Evolutionary conservation across 1,284 basidiomycete species (phyloP).

Genomic region (Omphalotus olearius): DNA sequence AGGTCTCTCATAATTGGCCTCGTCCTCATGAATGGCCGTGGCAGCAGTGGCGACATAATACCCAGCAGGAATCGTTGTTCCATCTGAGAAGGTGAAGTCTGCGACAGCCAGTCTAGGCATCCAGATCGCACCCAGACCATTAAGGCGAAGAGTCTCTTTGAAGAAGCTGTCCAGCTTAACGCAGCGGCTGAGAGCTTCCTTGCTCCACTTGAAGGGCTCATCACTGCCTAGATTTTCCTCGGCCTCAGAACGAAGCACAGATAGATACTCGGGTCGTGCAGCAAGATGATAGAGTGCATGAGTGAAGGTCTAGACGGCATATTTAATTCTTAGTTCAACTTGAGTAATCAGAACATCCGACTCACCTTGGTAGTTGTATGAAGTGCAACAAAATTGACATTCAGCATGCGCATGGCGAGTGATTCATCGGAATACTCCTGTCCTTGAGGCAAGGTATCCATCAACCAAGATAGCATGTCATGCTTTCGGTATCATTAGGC

Average conservation of each 20-base stretch:
- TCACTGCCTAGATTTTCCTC: conserved; percentile 23
- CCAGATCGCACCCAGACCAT: conserved; percentile 23
- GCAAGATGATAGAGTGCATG: conserved; percentile 35
- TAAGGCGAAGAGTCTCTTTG: conserved; percentile 34
- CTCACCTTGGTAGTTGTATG: conserved; percentile 37
- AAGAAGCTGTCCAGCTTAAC: conserved; percentile 37
- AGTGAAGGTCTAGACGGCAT: conserved; percentile 25
- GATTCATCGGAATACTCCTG: conserved; percentile 24
- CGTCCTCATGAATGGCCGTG: conserved; percentile 31
- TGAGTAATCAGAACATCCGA: background rate
- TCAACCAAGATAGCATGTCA: conserved; percentile 43
- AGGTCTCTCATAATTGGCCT: conserved; percentile 27
- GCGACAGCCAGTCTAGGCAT: conserved; percentile 10
- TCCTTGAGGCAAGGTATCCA: conserved; percentile 32
- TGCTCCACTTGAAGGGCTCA: conserved; percentile 29
- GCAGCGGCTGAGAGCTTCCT: conserved; percentile 28
- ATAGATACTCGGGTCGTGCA: conserved; percentile 30
- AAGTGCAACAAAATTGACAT: conserved; percentile 40
- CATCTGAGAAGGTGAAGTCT: conserved; percentile 37
- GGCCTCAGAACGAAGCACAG: conserved; percentile 33
- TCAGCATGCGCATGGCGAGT: conserved; percentile 33
- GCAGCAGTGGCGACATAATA: conserved; percentile 28
- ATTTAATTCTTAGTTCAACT: background rate
- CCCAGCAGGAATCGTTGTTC: conserved; percentile 36
- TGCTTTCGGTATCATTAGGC: conserved; percentile 22